Evolutionary conservation across 2,329 filamentous ascomycete species (phyloP), one percentile per base, ranked within the genome.

Genomic region (Clonostachys rosea): DNA sequence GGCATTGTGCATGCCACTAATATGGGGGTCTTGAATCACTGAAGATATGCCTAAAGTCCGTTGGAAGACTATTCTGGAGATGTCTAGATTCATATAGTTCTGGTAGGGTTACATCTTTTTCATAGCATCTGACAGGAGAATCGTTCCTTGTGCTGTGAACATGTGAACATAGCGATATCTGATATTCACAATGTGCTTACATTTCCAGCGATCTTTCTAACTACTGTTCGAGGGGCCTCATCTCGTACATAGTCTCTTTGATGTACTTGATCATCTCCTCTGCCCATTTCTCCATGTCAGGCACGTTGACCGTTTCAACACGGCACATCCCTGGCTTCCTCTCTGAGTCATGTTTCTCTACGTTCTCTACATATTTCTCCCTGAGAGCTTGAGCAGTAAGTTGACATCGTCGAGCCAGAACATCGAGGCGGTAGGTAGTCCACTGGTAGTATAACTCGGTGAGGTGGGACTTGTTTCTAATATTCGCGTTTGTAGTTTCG

Each of bases 401-500:
- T 3, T 46, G 44, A 8, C 54, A 51, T 5, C 58, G 51, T 41
- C 59, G 50, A 10, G 50, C 47, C 5, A 58, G 42, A 20, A 60
- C 52, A 18, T 59, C 56, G 5, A 62, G 49, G 5, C 57, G 53
- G 45, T 60, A 62, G 5, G 51, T 57, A 2, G 54, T 53, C 59
- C 58, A 62, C 47, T 61, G 59, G 43, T 57, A 57, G 47, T 60
- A 62, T 8, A 62, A 48, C 48, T 62, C 60, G 2, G 54, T 48
- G 2, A 54, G 52, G 33, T 60, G 54, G 5, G 57, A 60, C 42
- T 57, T 55, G 18, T 49, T 48, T 9, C 56, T 50, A 10, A 61
- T 49, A 45, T 59, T 61, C 8, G 50, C 50, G 24, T 30, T 30
- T 34, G 71, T 68, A 5, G 63, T 67, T 30, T 73, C 70, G 43